Percentiles rank a stretch among this genome's conserved stretches.
Evolutionary conservation across 441 rosid genomes (phyloP).

Genomic region (Dalechampia spathulata): DNA sequence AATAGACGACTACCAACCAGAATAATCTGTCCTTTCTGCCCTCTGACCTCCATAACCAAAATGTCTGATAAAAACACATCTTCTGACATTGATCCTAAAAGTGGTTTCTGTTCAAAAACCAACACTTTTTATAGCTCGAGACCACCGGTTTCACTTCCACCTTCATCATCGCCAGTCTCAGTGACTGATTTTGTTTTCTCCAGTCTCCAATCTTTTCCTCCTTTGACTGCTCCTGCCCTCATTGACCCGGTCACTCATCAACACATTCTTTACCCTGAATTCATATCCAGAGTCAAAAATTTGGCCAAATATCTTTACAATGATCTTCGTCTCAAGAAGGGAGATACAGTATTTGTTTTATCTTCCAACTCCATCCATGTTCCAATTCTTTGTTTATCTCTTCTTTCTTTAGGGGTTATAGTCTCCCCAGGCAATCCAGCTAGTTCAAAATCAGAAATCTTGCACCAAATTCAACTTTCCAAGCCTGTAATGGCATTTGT

Average conservation of each 20-base stretch:
- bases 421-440: slow-evolving; percentile 48
- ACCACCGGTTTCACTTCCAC: slow-evolving; percentile 30
- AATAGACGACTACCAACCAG: too few relatives aligned
- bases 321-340: slow-evolving; percentile 28
- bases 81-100: slow-evolving; percentile 14
- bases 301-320: slow-evolving; percentile 28
- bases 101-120: slow-evolving; percentile 34
- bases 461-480: slow-evolving; percentile 32
- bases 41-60: too few relatives aligned
- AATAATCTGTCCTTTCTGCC: too few relatives aligned
- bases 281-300: slow-evolving; percentile 22
- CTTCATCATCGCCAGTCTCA: slow-evolving; percentile 20
- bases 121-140: slow-evolving; percentile 36
- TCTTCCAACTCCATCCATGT: slow-evolving; percentile 37
- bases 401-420: slow-evolving; percentile 50
- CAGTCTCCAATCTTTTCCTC: slow-evolving; percentile 30
- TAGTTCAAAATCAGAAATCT: slow-evolving; percentile 30
- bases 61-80: not conserved
- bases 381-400: slow-evolving; percentile 44
- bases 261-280: slow-evolving; percentile 30
- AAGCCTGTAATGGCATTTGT: slow-evolving; percentile 46
- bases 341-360: slow-evolving; percentile 40
- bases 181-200: slow-evolving; percentile 35
- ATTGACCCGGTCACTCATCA: slow-evolving; percentile 33
- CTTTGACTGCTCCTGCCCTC: slow-evolving; percentile 22